A percentile compares a stretch with the other conserved stretches of the same genome.
Evolutionary conservation across 768 basidiomycete species (phyloP).

Genomic region (Amanita pseudoporphyria): DNA sequence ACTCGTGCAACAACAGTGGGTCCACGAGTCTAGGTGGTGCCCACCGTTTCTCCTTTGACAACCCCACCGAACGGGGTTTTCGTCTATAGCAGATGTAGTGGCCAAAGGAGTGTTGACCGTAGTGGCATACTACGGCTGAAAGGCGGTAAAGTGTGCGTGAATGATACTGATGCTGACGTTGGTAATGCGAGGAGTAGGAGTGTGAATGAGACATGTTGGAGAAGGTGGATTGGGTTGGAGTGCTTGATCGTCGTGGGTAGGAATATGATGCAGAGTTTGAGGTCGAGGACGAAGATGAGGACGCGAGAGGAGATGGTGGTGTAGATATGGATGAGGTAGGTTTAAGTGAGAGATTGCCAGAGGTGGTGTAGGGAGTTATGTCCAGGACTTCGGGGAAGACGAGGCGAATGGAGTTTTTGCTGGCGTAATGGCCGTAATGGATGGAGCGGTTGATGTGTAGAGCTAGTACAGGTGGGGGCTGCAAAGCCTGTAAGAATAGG

Average conservation of each 20-base stretch:
- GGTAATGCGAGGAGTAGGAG: no score
- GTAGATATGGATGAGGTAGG: constrained; percentile 67
- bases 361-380: constrained; percentile 80
- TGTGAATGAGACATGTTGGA: not conserved
- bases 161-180: constrained; percentile 7
- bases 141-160: constrained; percentile 80
- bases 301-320: constrained; percentile 33
- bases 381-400: constrained; percentile 84
- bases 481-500: constrained; percentile 1
- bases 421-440: constrained; percentile 62
- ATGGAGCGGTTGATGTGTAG: constrained; percentile 91
- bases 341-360: constrained; percentile 60
- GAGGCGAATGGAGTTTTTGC: constrained; percentile 80
- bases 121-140: constrained; percentile 83
- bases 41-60: constrained; percentile 24
- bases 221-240: constrained; percentile 47
- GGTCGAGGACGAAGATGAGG: constrained; percentile 5
- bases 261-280: constrained; percentile 13
- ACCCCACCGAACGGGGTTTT: constrained; percentile 48
- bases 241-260: constrained; percentile 33
- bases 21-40: constrained; percentile 23
- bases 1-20: constrained; percentile 38
- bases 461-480: constrained; percentile 82
- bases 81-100: constrained; percentile 92
- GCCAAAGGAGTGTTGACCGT: constrained; percentile 86